Base-by-base conservation (phyloP, 805 yeast species). In the Torulaspora maleeae region DNA sequence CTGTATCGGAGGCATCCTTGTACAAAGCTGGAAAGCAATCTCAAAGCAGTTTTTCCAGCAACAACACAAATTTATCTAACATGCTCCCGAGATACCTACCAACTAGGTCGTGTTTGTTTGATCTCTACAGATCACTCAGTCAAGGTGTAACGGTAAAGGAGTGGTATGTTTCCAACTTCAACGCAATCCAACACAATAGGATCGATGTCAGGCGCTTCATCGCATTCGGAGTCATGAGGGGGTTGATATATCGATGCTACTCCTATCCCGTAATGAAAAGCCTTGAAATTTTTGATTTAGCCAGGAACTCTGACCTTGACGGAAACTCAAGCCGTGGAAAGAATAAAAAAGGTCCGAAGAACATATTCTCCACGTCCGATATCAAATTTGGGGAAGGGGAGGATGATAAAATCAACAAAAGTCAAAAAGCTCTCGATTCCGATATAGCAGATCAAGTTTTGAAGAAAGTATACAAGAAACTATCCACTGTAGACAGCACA, bases 151-250 rank as follows among this genome's bases (percentile, higher is more conserved):
- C 86, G 0, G 71, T 93, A 9, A 80, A 80, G 49, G 86, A 83
- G 19, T 95, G 99, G 98, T 86, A 80, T 60, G 57, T 74, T 20
- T 84, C 79, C 47, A 82, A 93, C 58, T 71, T 70, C 32, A 75
- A 76, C 38, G 66, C 69, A 3, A 68, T 93, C 13, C 58, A 67
- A 19, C 53, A 52, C 13, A 63, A 68, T 22, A 75, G 80, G 51
- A 79, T 95, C 34, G 99, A 93, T 63, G 71, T 93, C 3, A 73
- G 98, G 51, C 70, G 95, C 44, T 86, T 93, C 55, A 71, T 93
- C 16, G 79, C 89, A 15, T 93, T 90, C 71, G 99, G 99, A 1
- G 75, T 87, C 2, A 70, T 87, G 19, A 77, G 88, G 49, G 88
- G 95, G 0, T 58, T 93, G 5, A 83, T 95, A 7, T 89, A 89